Evolutionary conservation across 805 yeast species (phyloP).

Genomic region (Cyberlindnera suaveolens): DNA sequence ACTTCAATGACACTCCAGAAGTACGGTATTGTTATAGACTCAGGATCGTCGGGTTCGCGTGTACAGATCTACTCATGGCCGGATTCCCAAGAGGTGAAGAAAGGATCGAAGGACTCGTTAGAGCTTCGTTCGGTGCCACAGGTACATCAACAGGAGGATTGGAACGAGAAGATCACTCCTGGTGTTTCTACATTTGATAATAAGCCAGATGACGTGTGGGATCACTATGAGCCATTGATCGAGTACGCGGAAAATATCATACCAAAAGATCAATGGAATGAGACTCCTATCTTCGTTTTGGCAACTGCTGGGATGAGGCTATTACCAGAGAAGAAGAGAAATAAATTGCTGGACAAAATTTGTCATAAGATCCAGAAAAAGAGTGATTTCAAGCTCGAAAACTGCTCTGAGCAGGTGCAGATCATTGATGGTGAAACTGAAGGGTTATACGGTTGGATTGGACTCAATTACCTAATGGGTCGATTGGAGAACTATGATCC

Average conservation of each 20-base stretch:
- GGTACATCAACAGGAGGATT: slow-evolving; percentile 53
- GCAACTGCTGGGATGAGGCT: slow-evolving; percentile 98
- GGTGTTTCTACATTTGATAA: slow-evolving; percentile 73
- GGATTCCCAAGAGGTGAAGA: slow-evolving; percentile 35
- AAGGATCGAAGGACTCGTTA: slow-evolving; percentile 26
- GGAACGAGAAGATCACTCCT: slow-evolving; percentile 73
- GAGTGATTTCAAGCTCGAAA: slow-evolving; percentile 44
- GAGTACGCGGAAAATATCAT: slow-evolving; percentile 64
- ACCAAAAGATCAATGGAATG: slow-evolving; percentile 50
- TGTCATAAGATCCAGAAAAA: slow-evolving; percentile 51
- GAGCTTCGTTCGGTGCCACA: slow-evolving; percentile 56
- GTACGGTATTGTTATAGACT: slow-evolving; percentile 88
- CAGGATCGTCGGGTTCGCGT: slow-evolving; percentile 94
- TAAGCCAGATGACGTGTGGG: slow-evolving; percentile 55
- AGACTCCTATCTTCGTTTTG: slow-evolving; percentile 83
- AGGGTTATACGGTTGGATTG: slow-evolving; percentile 95
- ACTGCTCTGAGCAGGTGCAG: slow-evolving; percentile 68
- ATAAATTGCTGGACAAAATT: slow-evolving; percentile 48
- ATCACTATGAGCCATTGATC: slow-evolving; percentile 62
- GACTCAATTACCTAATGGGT: slow-evolving; percentile 76
- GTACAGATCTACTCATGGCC: slow-evolving; percentile 80
- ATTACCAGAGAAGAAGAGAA: slow-evolving; percentile 47
- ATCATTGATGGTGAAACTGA: slow-evolving; percentile 93
- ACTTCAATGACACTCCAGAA: slow-evolving; percentile 18
- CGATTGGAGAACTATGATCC: slow-evolving; percentile 46